phyloP scores from a whole-genome alignment of 306 rosid genomes.

The Begonia fuchsioides region DNA sequence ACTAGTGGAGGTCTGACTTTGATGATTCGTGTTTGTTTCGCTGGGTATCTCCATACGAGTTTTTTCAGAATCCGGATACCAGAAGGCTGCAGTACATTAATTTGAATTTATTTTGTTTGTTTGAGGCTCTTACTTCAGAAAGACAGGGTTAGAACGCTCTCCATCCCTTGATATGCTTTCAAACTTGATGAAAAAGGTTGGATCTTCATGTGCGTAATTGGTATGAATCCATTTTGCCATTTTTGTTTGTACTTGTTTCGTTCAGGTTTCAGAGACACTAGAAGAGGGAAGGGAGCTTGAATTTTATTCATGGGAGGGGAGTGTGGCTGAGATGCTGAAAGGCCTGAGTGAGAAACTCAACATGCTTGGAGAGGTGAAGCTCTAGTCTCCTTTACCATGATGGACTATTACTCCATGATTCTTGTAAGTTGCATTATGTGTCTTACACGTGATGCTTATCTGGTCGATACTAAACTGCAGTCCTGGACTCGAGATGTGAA shows the following conservation, averaged over 20 bases:
- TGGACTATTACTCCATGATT: not conserved
- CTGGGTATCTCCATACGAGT: too few species aligned
- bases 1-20: too few species aligned
- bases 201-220: not conserved
- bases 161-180: not conserved
- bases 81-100: not conserved
- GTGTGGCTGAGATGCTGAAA: slow-evolving; percentile 40
- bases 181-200: not conserved
- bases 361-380: slow-evolving; percentile 60
- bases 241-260: slow-evolving; percentile 10
- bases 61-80: not conserved
- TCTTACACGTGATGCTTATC: slow-evolving; percentile 1
- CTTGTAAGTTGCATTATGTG: not conserved
- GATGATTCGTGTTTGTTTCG: too few species aligned
- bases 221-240: not conserved
- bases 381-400: not conserved
- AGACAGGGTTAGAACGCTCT: slow-evolving; percentile 67
- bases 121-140: slow-evolving; percentile 65
- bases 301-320: slow-evolving; percentile 59
- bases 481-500: slow-evolving; percentile 72
- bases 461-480: slow-evolving; percentile 24
- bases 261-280: slow-evolving; percentile 54
- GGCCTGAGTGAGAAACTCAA: slow-evolving; percentile 70
- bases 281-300: slow-evolving; percentile 67
- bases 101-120: not conserved